Evolutionary conservation across 2,329 filamentous ascomycete genomes (phyloP).

Genomic region (Mycosphaerella sp.): DNA sequence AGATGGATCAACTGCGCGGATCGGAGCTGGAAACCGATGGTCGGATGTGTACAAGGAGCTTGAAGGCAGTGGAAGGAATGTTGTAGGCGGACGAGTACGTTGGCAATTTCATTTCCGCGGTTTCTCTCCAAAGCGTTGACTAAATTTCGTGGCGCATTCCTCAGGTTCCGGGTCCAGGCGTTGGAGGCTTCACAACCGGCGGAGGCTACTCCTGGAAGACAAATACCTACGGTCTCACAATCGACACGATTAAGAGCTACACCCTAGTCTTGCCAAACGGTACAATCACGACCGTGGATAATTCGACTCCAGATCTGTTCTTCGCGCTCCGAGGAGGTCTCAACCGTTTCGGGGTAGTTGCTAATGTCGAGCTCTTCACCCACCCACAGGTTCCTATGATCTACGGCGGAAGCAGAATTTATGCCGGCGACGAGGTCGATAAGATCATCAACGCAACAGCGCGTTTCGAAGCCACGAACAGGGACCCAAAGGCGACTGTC

Average conservation of each 20-base stretch:
- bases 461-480: slow-evolving; percentile 2
- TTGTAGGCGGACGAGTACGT: slow-evolving; percentile 11
- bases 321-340: slow-evolving; percentile 11
- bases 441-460: slow-evolving; percentile 5
- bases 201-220: slow-evolving; percentile 14
- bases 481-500: slow-evolving; percentile 10
- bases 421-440: neutral
- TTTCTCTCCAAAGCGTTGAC: neutral
- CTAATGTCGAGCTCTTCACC: slow-evolving; percentile 3
- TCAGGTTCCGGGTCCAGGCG: slow-evolving; percentile 10
- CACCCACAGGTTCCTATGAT: slow-evolving; percentile 5
- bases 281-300: slow-evolving; percentile 3
- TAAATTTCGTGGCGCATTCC: neutral
- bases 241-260: slow-evolving; percentile 9
- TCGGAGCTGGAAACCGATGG: slow-evolving; percentile 12
- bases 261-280: slow-evolving; percentile 8
- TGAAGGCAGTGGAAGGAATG: slow-evolving; percentile 7
- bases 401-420: slow-evolving; percentile 8
- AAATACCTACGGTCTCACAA: slow-evolving; percentile 9
- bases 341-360: slow-evolving; percentile 11
- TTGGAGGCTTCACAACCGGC: slow-evolving; percentile 13
- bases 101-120: no score
- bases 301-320: slow-evolving; percentile 9
- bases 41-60: slow-evolving; percentile 12
- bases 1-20: slow-evolving; percentile 1